Evolutionary conservation across 2,329 filamentous ascomycete genomes (phyloP), one percentile per base, ranked within the genome.

Genomic region (Tetracladium maxilliforme): DNA sequence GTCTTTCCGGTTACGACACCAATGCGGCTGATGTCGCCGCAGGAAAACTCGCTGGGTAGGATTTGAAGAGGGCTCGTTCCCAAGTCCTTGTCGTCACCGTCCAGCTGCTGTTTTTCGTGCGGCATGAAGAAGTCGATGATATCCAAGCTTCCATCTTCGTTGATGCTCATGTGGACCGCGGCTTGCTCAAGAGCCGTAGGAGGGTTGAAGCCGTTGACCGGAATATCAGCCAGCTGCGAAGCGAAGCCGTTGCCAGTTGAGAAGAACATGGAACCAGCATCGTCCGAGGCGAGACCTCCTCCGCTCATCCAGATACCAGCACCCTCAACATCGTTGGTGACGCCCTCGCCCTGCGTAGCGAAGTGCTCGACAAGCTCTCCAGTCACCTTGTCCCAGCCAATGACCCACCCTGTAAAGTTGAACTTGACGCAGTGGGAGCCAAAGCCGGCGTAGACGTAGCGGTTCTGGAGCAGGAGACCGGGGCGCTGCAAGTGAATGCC

Each of bases 61-160:
- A 62, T 31, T 32, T 54, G 45, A 4, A 63, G 43, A 1, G 56
- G 56, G 6, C 44, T 51, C 1, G 58, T 59, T 8, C 58, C 58
- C 6, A 62, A 41, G 43, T 62, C 58, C 28, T 57, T 54, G 39
- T 61, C 58, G 14, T 52, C 56, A 18, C 58, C 58, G 33, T 62
- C 57, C 4, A 64, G 40, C 12, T 54, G 47, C n/a, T 45, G 45
- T 30, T 62, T 61, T 29, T 64, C 57, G 36, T 47, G 56, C 0
- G 57, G 58, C 52, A 61, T 61, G 38, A 63, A 63, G 32, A 61
- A 63, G 35, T 62, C 58, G 5, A 56, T 48, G 5, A 56, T 38
- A 1, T 41, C 47, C 4, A 62, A 33, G 15, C 43, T 54, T 6
- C 58, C 57, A 26, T 61, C 48, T 6, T 37, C 43, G 25, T 52